Conservation (phyloP, 306 rosid genomes). For the Ormosia emarginata region DNA sequence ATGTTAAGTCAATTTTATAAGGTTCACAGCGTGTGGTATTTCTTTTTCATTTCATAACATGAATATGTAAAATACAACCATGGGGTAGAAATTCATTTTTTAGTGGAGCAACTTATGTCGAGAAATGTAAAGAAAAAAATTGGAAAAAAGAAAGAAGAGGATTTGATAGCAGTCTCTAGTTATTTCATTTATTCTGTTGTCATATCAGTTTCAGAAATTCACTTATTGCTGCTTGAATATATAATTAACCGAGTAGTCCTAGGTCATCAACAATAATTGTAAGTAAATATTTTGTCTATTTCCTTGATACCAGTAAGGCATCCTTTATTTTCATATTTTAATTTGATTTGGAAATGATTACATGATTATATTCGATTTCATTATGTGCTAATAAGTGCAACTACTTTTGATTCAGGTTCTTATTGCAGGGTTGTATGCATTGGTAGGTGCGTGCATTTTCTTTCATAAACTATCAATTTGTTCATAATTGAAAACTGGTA, state of each 20-base stretch:
- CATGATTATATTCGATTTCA: conserved; percentile 10
- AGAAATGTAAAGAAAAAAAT: background rate
- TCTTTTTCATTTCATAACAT: background rate
- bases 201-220: background rate
- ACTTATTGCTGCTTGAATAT: background rate
- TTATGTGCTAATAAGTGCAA: conserved; percentile 25
- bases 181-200: conserved; percentile 1
- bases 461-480: conserved; percentile 11
- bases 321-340: conserved; percentile 1
- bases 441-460: conserved; percentile 50
- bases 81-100: conserved; percentile 16
- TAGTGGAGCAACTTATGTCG: background rate
- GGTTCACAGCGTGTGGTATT: background rate
- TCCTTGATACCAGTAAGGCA: background rate
- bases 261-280: conserved; percentile 2
- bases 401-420: conserved; percentile 61
- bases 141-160: background rate
- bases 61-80: background rate
- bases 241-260: background rate
- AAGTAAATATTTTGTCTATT: conserved; percentile 4
- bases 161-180: background rate
- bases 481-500: background rate
- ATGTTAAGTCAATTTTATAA: background rate
- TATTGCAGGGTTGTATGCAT: conserved; percentile 55
- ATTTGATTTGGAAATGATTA: conserved; percentile 12